A percentile compares a stretch with the other conserved stretches of the same genome.
Evolutionary conservation across 352 stramenopile genomes (phyloP).

Genomic region (Globisporangium recalcitrans): DNA sequence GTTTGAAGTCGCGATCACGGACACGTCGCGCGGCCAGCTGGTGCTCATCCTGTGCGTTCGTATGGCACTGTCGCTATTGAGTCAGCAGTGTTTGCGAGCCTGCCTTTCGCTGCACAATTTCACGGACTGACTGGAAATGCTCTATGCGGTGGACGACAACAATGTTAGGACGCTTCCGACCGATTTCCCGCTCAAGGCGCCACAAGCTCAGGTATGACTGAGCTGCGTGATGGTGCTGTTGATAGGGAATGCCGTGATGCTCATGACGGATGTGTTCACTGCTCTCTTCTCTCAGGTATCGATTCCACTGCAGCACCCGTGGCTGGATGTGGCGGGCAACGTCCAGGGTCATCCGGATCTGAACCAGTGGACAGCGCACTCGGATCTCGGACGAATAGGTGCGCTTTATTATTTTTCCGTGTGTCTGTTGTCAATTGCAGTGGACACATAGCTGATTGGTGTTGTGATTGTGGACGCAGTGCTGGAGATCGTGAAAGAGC

Average conservation of each 20-base stretch:
- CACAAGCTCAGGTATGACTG: constrained; percentile 43
- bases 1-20: constrained; percentile 66
- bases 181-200: constrained; percentile 69
- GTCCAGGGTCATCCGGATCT: constrained; percentile 68
- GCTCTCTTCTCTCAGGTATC: constrained; percentile 33
- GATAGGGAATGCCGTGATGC: not conserved
- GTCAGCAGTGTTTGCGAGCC: no score
- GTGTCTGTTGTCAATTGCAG: not conserved
- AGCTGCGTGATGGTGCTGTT: no score
- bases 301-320: constrained; percentile 65
- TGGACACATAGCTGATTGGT: no score
- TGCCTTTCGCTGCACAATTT: no score
- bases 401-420: not conserved
- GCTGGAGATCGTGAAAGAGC: constrained; percentile 60
- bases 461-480: no score
- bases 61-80: not conserved
- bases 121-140: no score
- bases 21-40: constrained; percentile 50
- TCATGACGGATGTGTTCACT: not conserved
- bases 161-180: constrained; percentile 66
- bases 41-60: constrained; percentile 40
- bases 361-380: constrained; percentile 79
- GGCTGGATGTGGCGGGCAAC: constrained; percentile 65
- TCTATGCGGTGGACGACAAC: no score
- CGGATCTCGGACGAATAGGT: constrained; percentile 75